Evolutionary conservation across 2,329 filamentous ascomycete species (phyloP), one percentile per base, ranked within the genome.

Genomic region (Ophiocordyceps australis): DNA sequence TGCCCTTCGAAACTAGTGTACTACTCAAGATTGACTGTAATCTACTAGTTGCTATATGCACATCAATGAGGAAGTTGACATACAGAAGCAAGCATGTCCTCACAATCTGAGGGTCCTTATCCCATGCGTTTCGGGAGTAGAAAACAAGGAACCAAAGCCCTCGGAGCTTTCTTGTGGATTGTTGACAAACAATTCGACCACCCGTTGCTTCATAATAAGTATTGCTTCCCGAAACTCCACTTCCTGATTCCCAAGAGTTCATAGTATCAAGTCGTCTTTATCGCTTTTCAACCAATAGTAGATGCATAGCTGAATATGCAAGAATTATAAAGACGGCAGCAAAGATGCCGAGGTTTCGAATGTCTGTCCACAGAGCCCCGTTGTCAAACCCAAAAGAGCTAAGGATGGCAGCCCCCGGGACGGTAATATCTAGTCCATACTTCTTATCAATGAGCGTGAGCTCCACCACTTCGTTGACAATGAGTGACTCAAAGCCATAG

Each of bases 321-420:
- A 95, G 59, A 23, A 94, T 54, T 25, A 95, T 71, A 43, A 95
- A 98, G 1, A 69, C 64, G 1, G 66, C 75, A 2, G 77, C 82
- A 49, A 94, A 91, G 9, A 89, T 59, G 5, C 69, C 82, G 10
- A 98, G 55, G 24, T 81, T 85, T 26, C 77, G 57, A 15, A 89
- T 71, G 49, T 98, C 89, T 23, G 57, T 55, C 85, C 83, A 94
- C 29, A 93, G 62, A 1, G 81, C 82, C 32, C 73, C 60, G 16
- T 85, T 91, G 43, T 93, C 66, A 48, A 98, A 98, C 2, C 89
- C 89, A 48, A 98, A 98, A 0, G 79, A 82, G 49, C 80, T 92
- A 28, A 98, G 55, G 37, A 98, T 98, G 0, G 83, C 81, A 1
- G 86, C 83, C 18, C 89, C 89, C 0, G 89, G 89, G 0, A 98